These are phyloP conservation scores for Tagetes patula DNA, from an alignment of 129 eudicot genomes.

Conservation along the genomic window DNA sequence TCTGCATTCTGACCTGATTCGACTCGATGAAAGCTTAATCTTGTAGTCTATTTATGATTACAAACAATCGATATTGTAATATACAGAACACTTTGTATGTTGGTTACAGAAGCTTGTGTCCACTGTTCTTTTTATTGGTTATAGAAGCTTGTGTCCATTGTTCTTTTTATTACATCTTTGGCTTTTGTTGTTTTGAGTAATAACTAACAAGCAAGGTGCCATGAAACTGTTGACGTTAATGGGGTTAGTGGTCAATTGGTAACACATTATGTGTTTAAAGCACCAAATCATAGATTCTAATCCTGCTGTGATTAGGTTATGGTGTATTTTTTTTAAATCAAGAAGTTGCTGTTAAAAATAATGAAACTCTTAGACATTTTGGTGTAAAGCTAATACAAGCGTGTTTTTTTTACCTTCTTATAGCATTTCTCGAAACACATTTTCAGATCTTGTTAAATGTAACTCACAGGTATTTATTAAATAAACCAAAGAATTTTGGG, in stretches of 20 bases:
- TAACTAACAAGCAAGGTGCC: neutral
- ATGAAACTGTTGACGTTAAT: neutral
- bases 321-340: too few relatives aligned
- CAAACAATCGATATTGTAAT: conserved; percentile 11
- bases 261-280: too few relatives aligned
- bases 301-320: neutral
- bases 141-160: conserved; percentile 23
- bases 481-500: too few relatives aligned
- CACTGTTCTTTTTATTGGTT: too few relatives aligned
- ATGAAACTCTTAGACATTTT: too few relatives aligned
- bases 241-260: too few relatives aligned
- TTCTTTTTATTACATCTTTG: neutral
- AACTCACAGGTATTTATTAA: too few relatives aligned
- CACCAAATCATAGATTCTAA: neutral
- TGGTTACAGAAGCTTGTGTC: neutral
- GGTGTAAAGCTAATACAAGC: too few relatives aligned
- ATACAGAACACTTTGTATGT: neutral
- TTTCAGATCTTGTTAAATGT: too few relatives aligned
- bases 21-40: neutral
- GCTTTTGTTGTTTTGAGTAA: conserved; percentile 3
- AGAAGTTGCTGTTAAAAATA: too few relatives aligned
- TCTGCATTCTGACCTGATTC: conserved; percentile 37
- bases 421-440: too few relatives aligned
- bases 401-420: too few relatives aligned
- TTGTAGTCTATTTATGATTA: neutral